phyloP scores from a whole-genome alignment of 2,329 filamentous ascomycete species.

The Calonectria multiphialidica region DNA sequence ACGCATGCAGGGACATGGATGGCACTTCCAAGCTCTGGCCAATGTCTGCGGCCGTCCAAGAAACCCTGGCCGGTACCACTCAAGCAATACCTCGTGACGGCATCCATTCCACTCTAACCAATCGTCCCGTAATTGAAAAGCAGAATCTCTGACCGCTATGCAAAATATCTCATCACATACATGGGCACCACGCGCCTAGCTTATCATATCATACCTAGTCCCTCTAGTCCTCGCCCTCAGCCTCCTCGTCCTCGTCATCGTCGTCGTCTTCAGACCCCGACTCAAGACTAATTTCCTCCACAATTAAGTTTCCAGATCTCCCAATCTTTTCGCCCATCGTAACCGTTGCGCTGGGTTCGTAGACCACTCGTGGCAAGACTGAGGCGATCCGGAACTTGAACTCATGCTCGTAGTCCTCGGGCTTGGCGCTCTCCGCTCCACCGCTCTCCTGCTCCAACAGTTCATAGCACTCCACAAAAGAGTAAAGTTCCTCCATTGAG shows the following conservation, averaged over 20 bases:
- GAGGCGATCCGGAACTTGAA: slow-evolving; percentile 90
- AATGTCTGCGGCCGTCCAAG: slow-evolving; percentile 1
- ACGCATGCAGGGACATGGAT: slow-evolving; percentile 10
- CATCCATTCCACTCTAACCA: not conserved
- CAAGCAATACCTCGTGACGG: slow-evolving; percentile 3
- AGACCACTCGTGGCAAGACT: slow-evolving; percentile 86
- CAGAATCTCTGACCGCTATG: slow-evolving; percentile 29
- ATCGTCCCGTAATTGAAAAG: slow-evolving; percentile 5
- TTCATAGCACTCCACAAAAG: slow-evolving; percentile 93
- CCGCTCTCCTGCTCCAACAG: slow-evolving; percentile 61
- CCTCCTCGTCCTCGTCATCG: slow-evolving; percentile 41
- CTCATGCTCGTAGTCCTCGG: slow-evolving; percentile 79
- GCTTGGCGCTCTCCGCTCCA: slow-evolving; percentile 55
- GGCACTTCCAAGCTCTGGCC: not conserved
- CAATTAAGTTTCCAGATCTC: slow-evolving; percentile 87
- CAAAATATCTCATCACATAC: slow-evolving; percentile 22
- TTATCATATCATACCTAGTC: slow-evolving; percentile 23
- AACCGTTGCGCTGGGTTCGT: slow-evolving; percentile 74
- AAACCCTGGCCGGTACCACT: not conserved
- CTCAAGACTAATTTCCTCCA: slow-evolving; percentile 70
- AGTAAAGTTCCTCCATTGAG: slow-evolving; percentile 89
- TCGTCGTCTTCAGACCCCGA: slow-evolving; percentile 45
- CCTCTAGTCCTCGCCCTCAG: slow-evolving; percentile 34
- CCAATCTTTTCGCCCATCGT: slow-evolving; percentile 82
- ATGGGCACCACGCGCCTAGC: slow-evolving; percentile 10